Evolutionary conservation across 2,329 filamentous ascomycete genomes (phyloP), one percentile per base, ranked within the genome.

Genomic region (Cryoendolithus antarcticus): DNA sequence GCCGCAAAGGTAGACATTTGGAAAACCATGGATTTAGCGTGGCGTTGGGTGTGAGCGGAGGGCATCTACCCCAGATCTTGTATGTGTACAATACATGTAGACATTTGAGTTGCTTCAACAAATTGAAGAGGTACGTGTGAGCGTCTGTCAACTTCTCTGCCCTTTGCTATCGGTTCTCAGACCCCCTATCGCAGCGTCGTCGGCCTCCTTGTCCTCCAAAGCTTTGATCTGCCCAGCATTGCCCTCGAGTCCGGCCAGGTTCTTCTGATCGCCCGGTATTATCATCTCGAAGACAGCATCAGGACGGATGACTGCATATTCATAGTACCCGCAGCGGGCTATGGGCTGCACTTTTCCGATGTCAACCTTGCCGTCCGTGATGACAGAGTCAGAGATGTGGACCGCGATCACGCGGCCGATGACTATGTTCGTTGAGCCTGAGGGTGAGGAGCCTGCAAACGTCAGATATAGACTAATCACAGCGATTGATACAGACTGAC

Each of bases 301-400:
- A 24, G 72, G 65, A 36, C 59, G 58, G 2, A 77, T 60, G 9
- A 72, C 69, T 1, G 69, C 61, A 58, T 77, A 78, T 52, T 77
- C 62, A 49, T 70, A 71, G 52, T 77, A 78, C 9, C 73, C 74
- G 49, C 68, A 75, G 19, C 74, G 57, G 5, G 72, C 74, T 56
- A 77, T 77, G 3, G 73, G 73, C 57, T 65, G 59, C 19, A 69
- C 73, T 58, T 75, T 75, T 2, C 48, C 53, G 2, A 77, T 55
- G 60, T 78, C 73, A 32, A 78, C 51, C 39, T 64, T 63, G 1
- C 72, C 72, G 45, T 72, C 59, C 3, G 69, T 74, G 45, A 77
- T 45, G 1, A 71, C 70, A 9, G 58, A 52, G 32, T 77, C 71
- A 4, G 63, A 60, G 39, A 78, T 71, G 54, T 77, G 71, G 27